Percentiles rank a stretch among this genome's conserved stretches.
phyloP scores from a whole-genome alignment of 140 eudicot genomes.

The Senecio squalidus region DNA sequence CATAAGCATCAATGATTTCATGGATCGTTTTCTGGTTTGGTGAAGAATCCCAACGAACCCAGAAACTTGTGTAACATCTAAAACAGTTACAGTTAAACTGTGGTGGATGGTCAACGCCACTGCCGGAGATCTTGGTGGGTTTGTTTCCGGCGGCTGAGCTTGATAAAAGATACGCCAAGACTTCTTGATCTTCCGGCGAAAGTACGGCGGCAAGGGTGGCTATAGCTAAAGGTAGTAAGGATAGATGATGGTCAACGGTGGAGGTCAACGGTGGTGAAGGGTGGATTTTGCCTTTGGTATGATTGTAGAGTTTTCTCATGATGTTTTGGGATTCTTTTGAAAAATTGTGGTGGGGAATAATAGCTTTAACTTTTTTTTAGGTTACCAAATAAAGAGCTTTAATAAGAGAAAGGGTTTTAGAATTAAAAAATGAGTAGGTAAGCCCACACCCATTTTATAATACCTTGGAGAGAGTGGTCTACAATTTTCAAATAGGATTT shows the following conservation, averaged over 20 bases:
- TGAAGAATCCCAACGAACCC: conserved; percentile 87
- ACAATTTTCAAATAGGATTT: no score
- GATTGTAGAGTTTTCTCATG: conserved; percentile 73
- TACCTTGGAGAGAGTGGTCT: no score
- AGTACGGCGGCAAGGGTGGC: conserved; percentile 67
- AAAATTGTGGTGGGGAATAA: conserved; percentile 1
- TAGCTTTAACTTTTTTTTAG: conserved; percentile 29
- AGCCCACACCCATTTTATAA: not conserved
- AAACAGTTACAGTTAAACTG: conserved; percentile 65
- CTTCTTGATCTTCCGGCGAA: conserved; percentile 62
- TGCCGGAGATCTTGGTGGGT: conserved; percentile 17
- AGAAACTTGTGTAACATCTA: conserved; percentile 61
- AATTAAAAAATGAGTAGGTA: conserved; percentile 25
- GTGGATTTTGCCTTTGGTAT: conserved; percentile 62
- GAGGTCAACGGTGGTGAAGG: conserved; percentile 40
- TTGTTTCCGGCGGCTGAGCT: conserved; percentile 30
- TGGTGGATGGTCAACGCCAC: conserved; percentile 38
- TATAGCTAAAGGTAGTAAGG: conserved; percentile 62
- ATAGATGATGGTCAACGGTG: conserved; percentile 35
- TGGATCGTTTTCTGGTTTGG: conserved; percentile 65
- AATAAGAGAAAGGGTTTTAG: conserved; percentile 10
- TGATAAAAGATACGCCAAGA: conserved; percentile 71
- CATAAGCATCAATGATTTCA: conserved; percentile 81
- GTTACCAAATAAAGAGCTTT: conserved; percentile 37
- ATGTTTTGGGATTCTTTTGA: conserved; percentile 21